Evolutionary conservation across 345 rosid species (phyloP).

Genomic region (Rhodamnia rubescens): DNA sequence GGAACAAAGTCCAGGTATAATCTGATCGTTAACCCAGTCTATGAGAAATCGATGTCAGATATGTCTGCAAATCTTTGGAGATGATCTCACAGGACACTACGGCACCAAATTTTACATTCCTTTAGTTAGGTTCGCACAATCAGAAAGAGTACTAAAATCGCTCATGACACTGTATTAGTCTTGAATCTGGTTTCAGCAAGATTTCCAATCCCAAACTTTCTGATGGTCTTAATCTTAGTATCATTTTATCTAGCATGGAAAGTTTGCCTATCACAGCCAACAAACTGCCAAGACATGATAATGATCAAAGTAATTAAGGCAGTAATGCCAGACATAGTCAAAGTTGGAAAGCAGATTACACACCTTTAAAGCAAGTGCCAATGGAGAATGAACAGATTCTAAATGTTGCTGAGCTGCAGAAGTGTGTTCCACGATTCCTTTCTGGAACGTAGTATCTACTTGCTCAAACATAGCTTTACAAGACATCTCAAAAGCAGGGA

Average conservation of each 20-base stretch:
- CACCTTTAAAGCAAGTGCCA: conserved; percentile 72
- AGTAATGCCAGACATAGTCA: not conserved
- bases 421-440: conserved; percentile 72
- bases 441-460: conserved; percentile 70
- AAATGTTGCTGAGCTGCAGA: conserved; percentile 61
- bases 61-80: not conserved
- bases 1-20: not conserved
- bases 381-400: conserved; percentile 56
- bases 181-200: not conserved
- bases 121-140: not conserved
- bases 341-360: not conserved
- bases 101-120: not conserved
- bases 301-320: not conserved
- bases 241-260: not conserved
- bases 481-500: conserved; percentile 86
- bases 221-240: not conserved
- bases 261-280: not conserved
- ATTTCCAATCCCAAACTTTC: not conserved
- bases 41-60: not conserved
- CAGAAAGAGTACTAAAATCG: not conserved
- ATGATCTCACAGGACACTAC: not conserved
- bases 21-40: not conserved
- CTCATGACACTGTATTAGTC: not conserved
- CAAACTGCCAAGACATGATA: not conserved
- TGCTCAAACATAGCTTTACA: conserved; percentile 92